Percentiles rank a stretch among this genome's conserved stretches.
Conservation (phyloP, 1,139 yeast genomes). For the Kluyveromyces marxianus region DNA sequence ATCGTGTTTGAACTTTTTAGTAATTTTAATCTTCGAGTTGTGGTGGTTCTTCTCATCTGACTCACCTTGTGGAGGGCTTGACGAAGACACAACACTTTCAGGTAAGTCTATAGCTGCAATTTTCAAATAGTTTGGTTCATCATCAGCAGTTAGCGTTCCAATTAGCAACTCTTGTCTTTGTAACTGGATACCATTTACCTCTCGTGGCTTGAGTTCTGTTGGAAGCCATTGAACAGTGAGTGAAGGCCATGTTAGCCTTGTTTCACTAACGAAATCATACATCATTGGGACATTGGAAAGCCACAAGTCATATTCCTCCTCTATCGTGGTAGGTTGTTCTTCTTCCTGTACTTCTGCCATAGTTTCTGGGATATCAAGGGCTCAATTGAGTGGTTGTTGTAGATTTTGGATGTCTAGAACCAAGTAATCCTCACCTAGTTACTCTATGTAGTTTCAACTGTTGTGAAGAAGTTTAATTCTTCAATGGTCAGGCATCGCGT, state of each 20-base stretch:
- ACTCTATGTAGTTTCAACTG: too few species aligned
- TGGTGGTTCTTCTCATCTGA: conserved; percentile 15
- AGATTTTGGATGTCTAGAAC: not conserved
- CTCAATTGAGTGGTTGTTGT: not conserved
- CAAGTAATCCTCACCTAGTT: too few species aligned
- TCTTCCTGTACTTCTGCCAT: conserved; percentile 1
- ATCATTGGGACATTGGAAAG: conserved; percentile 68
- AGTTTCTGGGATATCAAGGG: not conserved
- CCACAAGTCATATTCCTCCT: conserved; percentile 75
- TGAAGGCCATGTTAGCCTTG: conserved; percentile 76
- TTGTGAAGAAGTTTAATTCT: too few species aligned
- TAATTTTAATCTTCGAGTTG: conserved; percentile 51
- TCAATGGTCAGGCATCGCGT: too few species aligned
- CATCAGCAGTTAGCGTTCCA: conserved; percentile 86
- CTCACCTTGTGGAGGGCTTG: conserved; percentile 26
- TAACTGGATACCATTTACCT: conserved; percentile 13
- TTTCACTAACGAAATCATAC: conserved; percentile 76
- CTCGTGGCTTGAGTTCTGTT: conserved; percentile 14
- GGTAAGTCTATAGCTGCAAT: conserved; percentile 73
- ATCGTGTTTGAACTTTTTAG: conserved; percentile 48
- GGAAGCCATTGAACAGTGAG: conserved; percentile 74
- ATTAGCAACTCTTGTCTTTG: conserved; percentile 43
- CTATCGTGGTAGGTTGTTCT: conserved; percentile 8
- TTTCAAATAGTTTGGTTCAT: conserved; percentile 69
- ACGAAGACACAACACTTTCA: conserved; percentile 16